These are phyloP conservation scores for Acanthamoeba sp. DNA, from an alignment of 208 protist species.

Conservation along the genomic window DNA sequence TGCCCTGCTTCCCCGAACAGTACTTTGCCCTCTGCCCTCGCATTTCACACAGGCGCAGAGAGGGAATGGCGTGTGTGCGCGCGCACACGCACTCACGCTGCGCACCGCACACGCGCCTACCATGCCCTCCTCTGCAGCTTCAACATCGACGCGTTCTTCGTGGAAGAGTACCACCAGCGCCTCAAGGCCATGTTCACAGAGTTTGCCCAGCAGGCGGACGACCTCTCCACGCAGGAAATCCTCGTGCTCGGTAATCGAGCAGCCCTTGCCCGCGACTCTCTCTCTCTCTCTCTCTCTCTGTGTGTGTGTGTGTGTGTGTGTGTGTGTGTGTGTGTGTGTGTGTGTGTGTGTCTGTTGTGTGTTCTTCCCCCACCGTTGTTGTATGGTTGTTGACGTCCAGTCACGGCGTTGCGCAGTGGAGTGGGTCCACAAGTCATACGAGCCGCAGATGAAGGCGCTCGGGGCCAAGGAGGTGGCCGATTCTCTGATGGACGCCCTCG, in stretches of 20 bases:
- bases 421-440: constrained; percentile 29
- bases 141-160: background rate
- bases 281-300: no score
- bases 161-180: constrained; percentile 34
- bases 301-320: no score
- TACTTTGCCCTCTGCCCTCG: background rate
- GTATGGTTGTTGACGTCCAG: no score
- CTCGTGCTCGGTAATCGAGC: background rate
- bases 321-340: no score
- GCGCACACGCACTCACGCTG: no score
- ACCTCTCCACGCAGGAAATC: constrained; percentile 59
- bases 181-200: constrained; percentile 35
- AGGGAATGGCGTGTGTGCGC: no score
- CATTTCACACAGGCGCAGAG: no score
- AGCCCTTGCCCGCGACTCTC: no score
- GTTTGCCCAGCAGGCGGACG: constrained; percentile 14
- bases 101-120: no score
- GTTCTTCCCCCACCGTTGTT: no score
- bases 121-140: no score
- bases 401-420: constrained; percentile 14
- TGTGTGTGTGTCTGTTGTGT: no score
- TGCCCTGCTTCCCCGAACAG: constrained; percentile 47
- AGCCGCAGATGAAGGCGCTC: constrained; percentile 13
- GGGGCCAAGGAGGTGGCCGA: background rate
- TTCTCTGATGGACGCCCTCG: constrained; percentile 33